A percentile compares a stretch with the other conserved stretches of the same genome.
phyloP scores from a whole-genome alignment of 495 filamentous ascomycete genomes.

The Melanomma pulvis-pyrius region DNA sequence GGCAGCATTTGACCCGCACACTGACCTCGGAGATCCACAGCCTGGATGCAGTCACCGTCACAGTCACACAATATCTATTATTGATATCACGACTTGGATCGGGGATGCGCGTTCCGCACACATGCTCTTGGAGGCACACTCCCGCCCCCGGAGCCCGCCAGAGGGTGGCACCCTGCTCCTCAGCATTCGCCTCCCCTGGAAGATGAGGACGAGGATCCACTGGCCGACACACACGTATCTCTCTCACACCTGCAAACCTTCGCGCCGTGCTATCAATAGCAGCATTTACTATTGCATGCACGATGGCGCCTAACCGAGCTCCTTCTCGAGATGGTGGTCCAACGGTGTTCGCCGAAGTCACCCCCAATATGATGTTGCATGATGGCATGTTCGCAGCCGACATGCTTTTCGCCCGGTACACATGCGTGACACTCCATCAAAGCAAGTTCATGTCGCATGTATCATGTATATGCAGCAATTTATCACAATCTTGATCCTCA shows the following conservation, averaged over 20 bases:
- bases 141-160: not conserved
- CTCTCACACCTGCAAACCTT: not conserved
- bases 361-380: not conserved
- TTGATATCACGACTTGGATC: not conserved
- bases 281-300: not conserved
- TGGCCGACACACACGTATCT: constrained; percentile 5
- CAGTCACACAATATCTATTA: constrained; percentile 1
- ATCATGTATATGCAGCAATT: not conserved
- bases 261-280: not conserved
- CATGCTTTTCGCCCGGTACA: not conserved
- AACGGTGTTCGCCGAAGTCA: not conserved
- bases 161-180: not conserved
- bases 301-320: constrained; percentile 1
- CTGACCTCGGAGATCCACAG: not conserved
- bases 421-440: not conserved
- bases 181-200: not conserved
- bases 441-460: not conserved
- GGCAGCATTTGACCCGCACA: not conserved
- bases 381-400: not conserved
- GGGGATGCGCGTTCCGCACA: not conserved
- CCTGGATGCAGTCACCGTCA: not conserved
- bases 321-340: not conserved
- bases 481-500: not conserved
- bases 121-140: not conserved
- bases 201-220: not conserved